Conservation (phyloP, 169 alveolate species). For the Plasmodium relictum region DNA sequence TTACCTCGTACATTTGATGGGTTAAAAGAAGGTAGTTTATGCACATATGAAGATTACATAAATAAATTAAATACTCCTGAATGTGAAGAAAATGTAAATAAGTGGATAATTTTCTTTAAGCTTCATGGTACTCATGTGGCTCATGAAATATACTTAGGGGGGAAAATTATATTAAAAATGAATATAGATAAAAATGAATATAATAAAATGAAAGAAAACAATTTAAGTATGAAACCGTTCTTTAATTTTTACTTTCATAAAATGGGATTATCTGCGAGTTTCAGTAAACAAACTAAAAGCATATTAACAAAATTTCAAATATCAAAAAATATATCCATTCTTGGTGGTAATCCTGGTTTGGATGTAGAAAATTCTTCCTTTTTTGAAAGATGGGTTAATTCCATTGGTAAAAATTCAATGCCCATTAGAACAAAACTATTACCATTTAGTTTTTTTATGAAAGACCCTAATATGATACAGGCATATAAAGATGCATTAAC, state of each 20-base stretch:
- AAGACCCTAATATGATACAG: slow-evolving; percentile 71
- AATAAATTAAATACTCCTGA: slow-evolving; percentile 76
- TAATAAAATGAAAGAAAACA: slow-evolving; percentile 79
- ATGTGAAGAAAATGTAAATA: slow-evolving; percentile 82
- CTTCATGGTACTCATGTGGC: slow-evolving; percentile 90
- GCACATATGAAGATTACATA: slow-evolving; percentile 71
- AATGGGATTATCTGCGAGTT: slow-evolving; percentile 56
- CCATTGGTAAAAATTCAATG: slow-evolving; percentile 84
- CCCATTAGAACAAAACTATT: slow-evolving; percentile 85
- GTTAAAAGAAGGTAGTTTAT: slow-evolving; percentile 66
- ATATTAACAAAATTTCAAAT: slow-evolving; percentile 28
- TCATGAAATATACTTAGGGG: slow-evolving; percentile 88
- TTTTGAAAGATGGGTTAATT: slow-evolving; percentile 82
- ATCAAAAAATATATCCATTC: slow-evolving; percentile 78
- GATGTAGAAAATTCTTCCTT: slow-evolving; percentile 80
- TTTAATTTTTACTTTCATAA: slow-evolving; percentile 80
- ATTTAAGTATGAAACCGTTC: slow-evolving; percentile 79
- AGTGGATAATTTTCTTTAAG: slow-evolving; percentile 88
- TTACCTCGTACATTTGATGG: slow-evolving; percentile 77
- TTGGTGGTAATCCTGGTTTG: slow-evolving; percentile 86
- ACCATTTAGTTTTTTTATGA: slow-evolving; percentile 78
- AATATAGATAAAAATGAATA: slow-evolving; percentile 84
- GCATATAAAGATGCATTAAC: slow-evolving; percentile 76
- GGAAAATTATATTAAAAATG: slow-evolving; percentile 87
- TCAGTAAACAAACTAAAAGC: slow-evolving; percentile 9